phyloP scores from a whole-genome alignment of 306 rosid species.

The Cicer judaicum region DNA sequence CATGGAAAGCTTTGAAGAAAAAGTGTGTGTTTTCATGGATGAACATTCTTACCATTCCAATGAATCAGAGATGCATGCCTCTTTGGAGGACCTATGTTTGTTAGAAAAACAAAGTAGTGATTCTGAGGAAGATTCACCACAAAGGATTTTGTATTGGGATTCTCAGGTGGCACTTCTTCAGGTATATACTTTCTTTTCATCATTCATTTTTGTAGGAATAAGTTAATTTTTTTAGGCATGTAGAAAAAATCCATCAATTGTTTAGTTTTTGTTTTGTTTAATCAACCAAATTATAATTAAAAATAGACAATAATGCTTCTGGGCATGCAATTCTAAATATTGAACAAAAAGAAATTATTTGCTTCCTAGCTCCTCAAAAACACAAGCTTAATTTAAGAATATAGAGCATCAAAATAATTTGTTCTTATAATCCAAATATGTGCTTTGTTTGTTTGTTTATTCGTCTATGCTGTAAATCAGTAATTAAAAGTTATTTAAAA shows the following conservation, averaged over 20 bases:
- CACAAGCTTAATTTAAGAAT: constrained; percentile 15
- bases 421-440: constrained; percentile 1
- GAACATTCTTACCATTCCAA: constrained; percentile 34
- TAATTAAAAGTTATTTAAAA: too few relatives aligned
- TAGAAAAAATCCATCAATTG: background rate
- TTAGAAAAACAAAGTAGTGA: constrained; percentile 30
- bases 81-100: constrained; percentile 33
- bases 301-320: background rate
- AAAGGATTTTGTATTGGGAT: constrained; percentile 61
- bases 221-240: too few relatives aligned
- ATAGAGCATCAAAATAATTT: background rate
- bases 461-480: too few relatives aligned
- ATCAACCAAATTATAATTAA: background rate
- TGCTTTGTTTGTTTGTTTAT: background rate
- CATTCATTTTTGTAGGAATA: background rate
- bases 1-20: constrained; percentile 69
- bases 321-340: background rate
- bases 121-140: constrained; percentile 18
- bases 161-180: constrained; percentile 59
- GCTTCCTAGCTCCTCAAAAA: background rate
- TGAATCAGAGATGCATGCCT: background rate
- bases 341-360: background rate
- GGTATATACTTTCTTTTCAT: constrained; percentile 45
- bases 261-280: background rate
- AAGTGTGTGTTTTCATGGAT: constrained; percentile 49